Base-by-base conservation (phyloP, 164 flowering plant genomes). In the Chloranthus sessilifolius region DNA sequence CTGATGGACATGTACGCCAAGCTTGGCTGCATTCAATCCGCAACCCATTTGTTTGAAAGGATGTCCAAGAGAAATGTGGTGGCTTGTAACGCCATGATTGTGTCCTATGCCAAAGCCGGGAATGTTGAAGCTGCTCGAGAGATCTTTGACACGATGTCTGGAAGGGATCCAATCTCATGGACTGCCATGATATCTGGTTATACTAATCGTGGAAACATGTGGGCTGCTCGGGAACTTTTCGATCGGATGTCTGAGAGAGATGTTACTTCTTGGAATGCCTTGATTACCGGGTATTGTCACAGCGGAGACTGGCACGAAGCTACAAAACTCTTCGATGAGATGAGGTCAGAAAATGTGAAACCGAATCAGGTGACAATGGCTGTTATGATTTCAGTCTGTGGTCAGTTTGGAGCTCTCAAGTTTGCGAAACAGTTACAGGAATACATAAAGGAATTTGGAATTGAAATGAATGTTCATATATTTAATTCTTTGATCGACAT, bases 401-500 rank as follows among this genome's bases (percentile, higher is more conserved):
- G 41, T 50, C 53, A 50, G 29, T 50, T 50, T 7, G 59, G 50
- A 22, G 59, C 49, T 33, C 33, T 55, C 12, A 51, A 43, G 19
- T 44, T 15, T n/a, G 50, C 43, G 10, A 55, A 6, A 19, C 15
- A 25, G 20, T 10, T 45, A 11, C 59, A 55, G 4, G n/a, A 34
- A 2, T 55, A 22, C 43, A 6, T 55, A 40, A 24, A 33, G 34
- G 24, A 20, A 12, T 14, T 4, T n/a, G 23, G 21, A 1, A 3
- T 53, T 12, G 48, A 42, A 43, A 22, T 20, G 38, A 43, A 53
- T 42, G 40, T 3, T 15, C 19, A 42, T 22, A 27, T 53, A 5
- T 53, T 21, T 8, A 53, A 53, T 43, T 29, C 58, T 20, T 47
- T 77, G 62, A 55, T 77, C 4, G 77, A 77, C 58, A 74, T 72